Evolutionary conservation across 495 filamentous ascomycete genomes (phyloP).

Genomic region (Chaetomium fimeti): DNA sequence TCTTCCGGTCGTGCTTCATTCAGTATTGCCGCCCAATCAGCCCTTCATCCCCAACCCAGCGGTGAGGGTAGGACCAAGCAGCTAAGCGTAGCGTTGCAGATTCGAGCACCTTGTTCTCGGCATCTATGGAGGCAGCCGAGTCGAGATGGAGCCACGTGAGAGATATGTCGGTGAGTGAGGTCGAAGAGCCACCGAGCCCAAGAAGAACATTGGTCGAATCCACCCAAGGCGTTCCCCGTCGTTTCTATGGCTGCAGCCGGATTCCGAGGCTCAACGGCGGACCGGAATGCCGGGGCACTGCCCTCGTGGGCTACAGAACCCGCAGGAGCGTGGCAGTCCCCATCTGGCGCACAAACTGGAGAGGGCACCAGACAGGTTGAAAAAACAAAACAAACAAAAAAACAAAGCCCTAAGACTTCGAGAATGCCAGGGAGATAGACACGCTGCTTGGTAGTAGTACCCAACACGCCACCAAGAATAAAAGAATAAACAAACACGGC

Average conservation of each 20-base stretch:
- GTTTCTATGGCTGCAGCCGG: conserved; percentile 19
- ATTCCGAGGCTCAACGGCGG: conserved; percentile 30
- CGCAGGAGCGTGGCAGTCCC: neutral
- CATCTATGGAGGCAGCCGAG: conserved; percentile 17
- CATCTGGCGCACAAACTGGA: conserved; percentile 13
- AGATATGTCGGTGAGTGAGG: conserved; percentile 15
- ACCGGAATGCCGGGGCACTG: conserved; percentile 29
- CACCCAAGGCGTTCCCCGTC: conserved; percentile 15
- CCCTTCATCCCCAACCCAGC: conserved; percentile 10
- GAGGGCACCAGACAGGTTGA: neutral
- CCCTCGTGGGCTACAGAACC: conserved; percentile 11
- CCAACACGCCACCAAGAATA: neutral
- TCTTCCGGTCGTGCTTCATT: conserved; percentile 10
- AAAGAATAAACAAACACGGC: neutral
- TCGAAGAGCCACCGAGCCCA: neutral
- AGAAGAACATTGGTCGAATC: conserved; percentile 4
- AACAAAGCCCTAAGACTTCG: neutral
- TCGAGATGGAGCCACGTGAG: conserved; percentile 9
- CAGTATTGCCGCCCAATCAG: conserved; percentile 27
- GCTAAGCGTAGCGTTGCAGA: conserved; percentile 8
- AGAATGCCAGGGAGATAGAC: neutral
- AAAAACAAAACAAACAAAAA: neutral
- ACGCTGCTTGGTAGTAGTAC: neutral
- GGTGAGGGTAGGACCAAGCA: conserved; percentile 20
- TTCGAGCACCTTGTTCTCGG: conserved; percentile 16